Percentiles rank a stretch among this genome's conserved stretches.
Evolutionary conservation across 2,329 filamentous ascomycete genomes (phyloP).

Genomic region (Colletotrichum sansevieriae): DNA sequence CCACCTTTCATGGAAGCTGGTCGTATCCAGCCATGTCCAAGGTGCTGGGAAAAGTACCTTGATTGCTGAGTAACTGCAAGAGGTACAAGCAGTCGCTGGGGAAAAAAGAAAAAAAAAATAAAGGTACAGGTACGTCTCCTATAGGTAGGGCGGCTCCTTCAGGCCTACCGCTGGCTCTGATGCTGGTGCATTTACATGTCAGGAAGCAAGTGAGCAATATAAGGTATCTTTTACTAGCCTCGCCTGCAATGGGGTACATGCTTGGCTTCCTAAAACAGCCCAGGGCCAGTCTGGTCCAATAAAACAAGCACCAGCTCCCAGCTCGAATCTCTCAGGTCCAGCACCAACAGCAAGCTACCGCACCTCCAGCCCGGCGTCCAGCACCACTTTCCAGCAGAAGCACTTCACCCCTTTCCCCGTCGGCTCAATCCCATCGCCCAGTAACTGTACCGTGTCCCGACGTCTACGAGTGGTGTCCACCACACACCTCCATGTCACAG

Average conservation of each 20-base stretch:
- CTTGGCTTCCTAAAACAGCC: neutral
- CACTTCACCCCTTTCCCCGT: constrained; percentile 22
- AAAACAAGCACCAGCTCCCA: constrained; percentile 24
- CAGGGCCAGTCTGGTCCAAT: constrained; percentile 28
- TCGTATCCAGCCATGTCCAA: too few species aligned
- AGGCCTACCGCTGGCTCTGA: constrained; percentile 13
- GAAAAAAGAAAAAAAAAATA: neutral
- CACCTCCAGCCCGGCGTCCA: too few species aligned
- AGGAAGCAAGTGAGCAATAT: too few species aligned
- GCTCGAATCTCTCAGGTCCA: constrained; percentile 9
- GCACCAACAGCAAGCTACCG: neutral
- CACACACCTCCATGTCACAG: constrained; percentile 26
- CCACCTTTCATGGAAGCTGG: too few species aligned
- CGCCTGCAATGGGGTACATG: constrained; percentile 11
- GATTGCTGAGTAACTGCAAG: neutral
- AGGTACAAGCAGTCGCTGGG: neutral
- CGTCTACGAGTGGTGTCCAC: neutral
- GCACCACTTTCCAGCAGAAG: too few species aligned
- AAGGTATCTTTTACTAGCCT: constrained; percentile 22
- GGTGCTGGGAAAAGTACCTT: too few species aligned
- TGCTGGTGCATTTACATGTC: neutral
- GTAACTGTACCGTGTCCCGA: constrained; percentile 22
- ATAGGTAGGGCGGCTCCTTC: neutral
- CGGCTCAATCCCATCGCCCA: constrained; percentile 6
- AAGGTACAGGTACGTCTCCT: neutral